A percentile compares a stretch with the other conserved stretches of the same genome.
These are phyloP conservation scores for Trichoderma gamsii DNA, from an alignment of 495 filamentous ascomycete genomes.

Conservation along the genomic window DNA sequence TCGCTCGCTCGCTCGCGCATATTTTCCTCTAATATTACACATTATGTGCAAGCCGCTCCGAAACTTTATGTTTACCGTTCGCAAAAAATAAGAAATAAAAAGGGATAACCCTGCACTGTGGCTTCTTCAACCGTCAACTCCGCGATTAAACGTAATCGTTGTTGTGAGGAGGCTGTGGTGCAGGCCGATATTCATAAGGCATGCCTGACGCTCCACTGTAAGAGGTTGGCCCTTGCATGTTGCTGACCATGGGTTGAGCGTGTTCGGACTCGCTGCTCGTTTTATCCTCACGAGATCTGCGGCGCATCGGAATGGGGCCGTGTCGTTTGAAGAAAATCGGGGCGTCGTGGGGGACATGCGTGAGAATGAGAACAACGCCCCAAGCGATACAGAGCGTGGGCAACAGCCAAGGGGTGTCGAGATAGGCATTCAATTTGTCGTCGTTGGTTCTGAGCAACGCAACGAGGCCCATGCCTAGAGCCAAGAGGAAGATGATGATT, in stretches of 20 bases:
- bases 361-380: slow-evolving; percentile 30
- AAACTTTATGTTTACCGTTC: neutral
- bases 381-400: slow-evolving; percentile 32
- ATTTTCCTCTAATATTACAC: neutral
- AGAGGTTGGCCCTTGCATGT: neutral
- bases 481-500: slow-evolving; percentile 30
- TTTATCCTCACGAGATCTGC: neutral
- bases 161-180: neutral
- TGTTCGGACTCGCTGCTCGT: neutral
- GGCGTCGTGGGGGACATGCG: slow-evolving; percentile 30
- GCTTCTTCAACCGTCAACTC: neutral
- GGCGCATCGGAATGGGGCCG: neutral
- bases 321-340: slow-evolving; percentile 23
- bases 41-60: neutral
- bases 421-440: slow-evolving; percentile 23
- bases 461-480: slow-evolving; percentile 28
- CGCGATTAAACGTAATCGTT: neutral
- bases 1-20: neutral
- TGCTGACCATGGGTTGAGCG: neutral
- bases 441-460: slow-evolving; percentile 24
- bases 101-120: neutral
- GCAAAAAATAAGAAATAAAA: neutral
- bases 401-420: slow-evolving; percentile 34
- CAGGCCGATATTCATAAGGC: neutral
- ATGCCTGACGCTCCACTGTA: neutral